A percentile compares a stretch with the other conserved stretches of the same genome.
Conservation (phyloP, 2,329 filamentous ascomycete genomes). For the Eurotiales sp. region DNA sequence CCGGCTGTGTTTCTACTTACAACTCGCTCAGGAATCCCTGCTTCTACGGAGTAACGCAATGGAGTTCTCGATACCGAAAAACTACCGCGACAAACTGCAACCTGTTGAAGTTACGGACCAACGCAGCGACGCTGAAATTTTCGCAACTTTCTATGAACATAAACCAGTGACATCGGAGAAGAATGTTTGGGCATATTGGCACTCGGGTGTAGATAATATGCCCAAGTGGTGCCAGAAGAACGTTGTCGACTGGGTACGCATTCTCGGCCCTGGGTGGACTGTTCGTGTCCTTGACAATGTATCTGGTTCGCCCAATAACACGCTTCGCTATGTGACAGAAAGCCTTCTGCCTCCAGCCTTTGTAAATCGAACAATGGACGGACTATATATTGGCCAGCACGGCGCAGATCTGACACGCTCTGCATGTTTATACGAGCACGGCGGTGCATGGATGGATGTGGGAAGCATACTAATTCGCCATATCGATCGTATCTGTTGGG, state of each 20-base stretch:
- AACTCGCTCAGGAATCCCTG: too few relatives aligned
- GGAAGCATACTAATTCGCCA: constrained; percentile 40
- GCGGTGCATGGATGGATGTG: constrained; percentile 42
- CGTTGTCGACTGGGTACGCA: constrained; percentile 39
- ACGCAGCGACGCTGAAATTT: background rate
- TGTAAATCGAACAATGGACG: constrained; percentile 43
- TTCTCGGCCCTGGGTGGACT: constrained; percentile 23
- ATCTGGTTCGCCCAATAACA: constrained; percentile 36
- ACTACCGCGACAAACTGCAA: background rate
- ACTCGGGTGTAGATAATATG: constrained; percentile 32
- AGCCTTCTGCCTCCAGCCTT: constrained; percentile 40
- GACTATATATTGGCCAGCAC: constrained; percentile 43
- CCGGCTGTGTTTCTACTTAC: too few relatives aligned
- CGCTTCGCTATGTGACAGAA: constrained; percentile 33
- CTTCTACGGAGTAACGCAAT: background rate
- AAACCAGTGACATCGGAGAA: constrained; percentile 33
- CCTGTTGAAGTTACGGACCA: background rate
- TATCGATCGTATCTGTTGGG: constrained; percentile 42
- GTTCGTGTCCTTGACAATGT: constrained; percentile 33
- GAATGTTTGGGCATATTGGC: constrained; percentile 42
- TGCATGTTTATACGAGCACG: constrained; percentile 34
- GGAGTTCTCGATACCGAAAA: background rate
- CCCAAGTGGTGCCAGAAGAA: constrained; percentile 40
- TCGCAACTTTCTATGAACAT: background rate
- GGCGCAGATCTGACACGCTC: constrained; percentile 47